Evolutionary conservation across 176 grass and related monocot species (phyloP).

Genomic region (Areca catechu): DNA sequence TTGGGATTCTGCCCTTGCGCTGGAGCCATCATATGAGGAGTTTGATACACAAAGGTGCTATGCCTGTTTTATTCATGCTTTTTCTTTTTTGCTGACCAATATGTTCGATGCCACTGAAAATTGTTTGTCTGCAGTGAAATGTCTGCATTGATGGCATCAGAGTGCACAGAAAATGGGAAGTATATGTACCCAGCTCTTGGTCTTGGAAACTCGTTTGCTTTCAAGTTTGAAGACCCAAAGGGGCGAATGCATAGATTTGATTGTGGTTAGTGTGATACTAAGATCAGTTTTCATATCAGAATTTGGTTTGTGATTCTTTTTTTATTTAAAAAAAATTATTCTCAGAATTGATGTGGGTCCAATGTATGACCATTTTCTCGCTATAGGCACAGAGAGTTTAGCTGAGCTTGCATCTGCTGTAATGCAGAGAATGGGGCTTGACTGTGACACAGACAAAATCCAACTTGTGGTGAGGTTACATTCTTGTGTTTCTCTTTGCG

Average conservation of each 20-base stretch:
- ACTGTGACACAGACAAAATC: constrained; percentile 36
- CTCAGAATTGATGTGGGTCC: too few species aligned
- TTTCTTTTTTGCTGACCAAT: background rate
- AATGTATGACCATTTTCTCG: constrained; percentile 15
- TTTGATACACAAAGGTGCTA: constrained; percentile 66
- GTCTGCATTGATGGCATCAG: constrained; percentile 67
- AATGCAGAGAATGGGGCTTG: constrained; percentile 49
- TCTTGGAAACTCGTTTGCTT: constrained; percentile 77
- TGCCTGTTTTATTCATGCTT: constrained; percentile 9
- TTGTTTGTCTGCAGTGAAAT: constrained; percentile 42
- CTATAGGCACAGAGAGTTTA: constrained; percentile 54
- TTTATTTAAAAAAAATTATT: too few species aligned
- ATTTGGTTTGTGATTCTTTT: too few species aligned
- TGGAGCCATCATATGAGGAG: constrained; percentile 77
- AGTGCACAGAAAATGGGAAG: constrained; percentile 55
- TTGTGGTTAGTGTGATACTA: constrained; percentile 42
- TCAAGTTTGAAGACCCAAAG: constrained; percentile 78
- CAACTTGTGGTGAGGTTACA: constrained; percentile 68
- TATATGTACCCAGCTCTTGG: constrained; percentile 45
- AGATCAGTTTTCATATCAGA: background rate
- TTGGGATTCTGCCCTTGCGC: constrained; percentile 95
- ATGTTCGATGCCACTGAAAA: background rate
- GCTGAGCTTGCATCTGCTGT: constrained; percentile 56
- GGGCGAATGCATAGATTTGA: constrained; percentile 75
- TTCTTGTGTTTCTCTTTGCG: too few species aligned